phyloP scores from a whole-genome alignment of 306 rosid species.

The Myrica gale region DNA sequence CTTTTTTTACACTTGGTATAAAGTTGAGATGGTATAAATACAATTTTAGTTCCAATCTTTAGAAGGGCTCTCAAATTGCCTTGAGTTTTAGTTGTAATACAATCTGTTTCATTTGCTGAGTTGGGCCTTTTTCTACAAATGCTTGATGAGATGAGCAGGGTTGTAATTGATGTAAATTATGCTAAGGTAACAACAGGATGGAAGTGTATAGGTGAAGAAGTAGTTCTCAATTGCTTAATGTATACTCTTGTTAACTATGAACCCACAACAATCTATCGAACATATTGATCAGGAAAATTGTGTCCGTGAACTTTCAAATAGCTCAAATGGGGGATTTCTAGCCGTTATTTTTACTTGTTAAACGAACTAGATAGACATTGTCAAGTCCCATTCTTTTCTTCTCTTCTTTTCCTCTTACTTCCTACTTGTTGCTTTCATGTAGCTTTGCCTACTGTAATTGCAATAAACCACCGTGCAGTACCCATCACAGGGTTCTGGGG shows the following conservation, averaged over 20 bases:
- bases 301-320: neutral
- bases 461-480: neutral
- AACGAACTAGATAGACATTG: neutral
- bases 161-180: neutral
- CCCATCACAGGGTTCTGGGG: neutral
- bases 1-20: slow-evolving; percentile 4
- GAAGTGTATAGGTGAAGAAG: neutral
- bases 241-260: neutral
- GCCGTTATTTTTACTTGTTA: neutral
- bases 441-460: neutral
- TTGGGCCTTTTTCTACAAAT: too few relatives aligned
- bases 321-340: neutral
- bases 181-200: neutral
- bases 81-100: neutral
- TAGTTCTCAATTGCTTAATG: neutral
- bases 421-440: neutral
- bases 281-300: neutral
- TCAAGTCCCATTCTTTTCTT: too few relatives aligned
- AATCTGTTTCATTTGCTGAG: neutral
- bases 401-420: neutral
- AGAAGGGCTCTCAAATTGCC: neutral
- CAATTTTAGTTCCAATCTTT: neutral
- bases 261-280: neutral
- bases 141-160: neutral
- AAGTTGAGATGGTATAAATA: neutral